Evolutionary conservation across 2,329 filamentous ascomycete genomes (phyloP), one percentile per base, ranked within the genome.

Genomic region (Nemania sp.): DNA sequence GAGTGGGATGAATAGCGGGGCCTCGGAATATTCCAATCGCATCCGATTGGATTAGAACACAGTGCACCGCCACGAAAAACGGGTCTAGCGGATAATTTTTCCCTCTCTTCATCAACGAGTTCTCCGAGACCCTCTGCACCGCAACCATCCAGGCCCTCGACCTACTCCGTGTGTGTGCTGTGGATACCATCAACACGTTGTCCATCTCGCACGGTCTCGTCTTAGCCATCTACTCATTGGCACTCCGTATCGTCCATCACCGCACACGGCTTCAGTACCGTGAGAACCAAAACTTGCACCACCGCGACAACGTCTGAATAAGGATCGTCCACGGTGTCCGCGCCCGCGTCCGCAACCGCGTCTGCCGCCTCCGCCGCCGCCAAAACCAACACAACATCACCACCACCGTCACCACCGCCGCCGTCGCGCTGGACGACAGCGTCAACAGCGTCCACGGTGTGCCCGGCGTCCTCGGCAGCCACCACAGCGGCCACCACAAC

Each of bases 241-340:
- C 31, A 48, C 49, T 58, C 55, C 57, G 55, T 58, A 58, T 53
- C 52, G 23, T 54, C 52, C 40, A 33, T 48, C 40, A 33, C 22
- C 52, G 46, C 58, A 59, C 56, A 59, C 58, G 56, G 56, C 47
- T n/a, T 40, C 52, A 37, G 58, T 57, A 61, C 60, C 52, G 57
- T 61, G 58, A 60, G 60, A 62, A 59, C 52, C 52, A 54, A 45
- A 33, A 52, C 47, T 43, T 51, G 52, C 58, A 60, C 60, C 52
- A 56, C 44, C 54, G n/a, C n/a, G 37, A 62, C 58, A 62, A 61
- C 60, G 55, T 61, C 58, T 61, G 53, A 61, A 59, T 56, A 53
- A 26, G 58, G 55, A 44, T 59, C 49, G 40, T 59, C 33, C 58
- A 62, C 60, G 52, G 58, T 62, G 60, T 62, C 54, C 52, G 37